Base-by-base conservation (phyloP, 78 protist species). In the Dictyostelium purpureum region DNA sequence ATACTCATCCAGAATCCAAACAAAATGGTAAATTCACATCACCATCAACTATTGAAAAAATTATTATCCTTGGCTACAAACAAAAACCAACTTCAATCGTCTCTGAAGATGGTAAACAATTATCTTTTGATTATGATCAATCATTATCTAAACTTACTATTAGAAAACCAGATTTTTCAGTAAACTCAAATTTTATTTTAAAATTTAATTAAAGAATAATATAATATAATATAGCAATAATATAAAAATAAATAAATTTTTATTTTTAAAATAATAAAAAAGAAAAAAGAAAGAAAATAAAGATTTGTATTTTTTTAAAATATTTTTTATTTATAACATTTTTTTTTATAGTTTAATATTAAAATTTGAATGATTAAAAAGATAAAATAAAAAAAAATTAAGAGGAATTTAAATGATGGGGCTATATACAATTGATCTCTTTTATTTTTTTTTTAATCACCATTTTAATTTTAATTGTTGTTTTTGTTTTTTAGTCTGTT, bases 1-100 rank as follows among this genome's bases (percentile, higher is more conserved):
- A 69, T 19, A 37, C 31, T 11, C 31, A 31, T 59, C 10, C 10
- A 1, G 77, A 54, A 2, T 47, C 69, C 26, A 28, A 28, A 12
- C 18, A 21, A 4, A 11, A 14, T 6, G 54, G 37, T n/a, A 61
- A 19, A 26, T 75, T 28, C 54, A 45, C 47, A 47, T 26, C 57
- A 33, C 4, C 7, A 43, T 54, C 38, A 38, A 37, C 74, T 19
- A 63, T 96, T 16, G 97, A 90, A 69, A 74, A 79, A 31, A 56
- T 83, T 21, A 96, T 96, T 35, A 26, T 96, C 35, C 16, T 67
- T 51, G 98, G 97, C 24, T 2, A 83, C 42, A 14, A 31, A 21
- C 38, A 65, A 2, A 31, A 40, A 61, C 92, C 77, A 35, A 6
- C 56, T 28, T 4, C 35, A 11, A 45, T 56, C 42, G 57, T 45